Conservation (phyloP, 176 grass and related monocot species). For the Musa troglodytarum region DNA sequence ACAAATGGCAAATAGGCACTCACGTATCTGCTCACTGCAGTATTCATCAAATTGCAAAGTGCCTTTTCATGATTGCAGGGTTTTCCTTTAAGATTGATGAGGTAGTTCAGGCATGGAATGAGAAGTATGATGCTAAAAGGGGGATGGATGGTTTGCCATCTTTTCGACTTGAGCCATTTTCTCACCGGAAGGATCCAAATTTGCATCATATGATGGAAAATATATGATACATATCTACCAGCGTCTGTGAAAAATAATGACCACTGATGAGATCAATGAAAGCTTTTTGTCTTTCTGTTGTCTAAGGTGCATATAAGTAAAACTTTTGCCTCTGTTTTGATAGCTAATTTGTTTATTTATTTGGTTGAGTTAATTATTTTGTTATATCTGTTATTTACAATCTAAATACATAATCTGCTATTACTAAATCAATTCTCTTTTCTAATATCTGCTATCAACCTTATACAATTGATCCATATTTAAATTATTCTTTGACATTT, state of each 20-base stretch:
- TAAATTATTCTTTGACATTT: not conserved
- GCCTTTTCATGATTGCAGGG: slow-evolving; percentile 35
- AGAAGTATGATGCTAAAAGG: slow-evolving; percentile 86
- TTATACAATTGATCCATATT: not conserved
- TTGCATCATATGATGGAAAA: slow-evolving; percentile 45
- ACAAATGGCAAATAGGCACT: not conserved
- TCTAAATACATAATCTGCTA: not conserved
- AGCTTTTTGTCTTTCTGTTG: not conserved
- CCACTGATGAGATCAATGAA: not conserved
- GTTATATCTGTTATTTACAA: not conserved
- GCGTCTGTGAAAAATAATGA: not conserved
- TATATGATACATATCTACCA: not conserved
- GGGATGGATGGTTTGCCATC: slow-evolving; percentile 62
- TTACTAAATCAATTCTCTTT: not conserved
- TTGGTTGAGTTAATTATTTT: not conserved
- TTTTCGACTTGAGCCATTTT: slow-evolving; percentile 83
- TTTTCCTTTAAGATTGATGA: slow-evolving; percentile 78
- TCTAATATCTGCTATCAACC: not conserved
- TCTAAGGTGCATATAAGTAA: not conserved
- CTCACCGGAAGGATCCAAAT: slow-evolving; percentile 59
- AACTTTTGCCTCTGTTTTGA: not conserved
- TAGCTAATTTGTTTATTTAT: not conserved
- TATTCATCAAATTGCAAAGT: not conserved
- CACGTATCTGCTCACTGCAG: not conserved
- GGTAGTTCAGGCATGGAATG: slow-evolving; percentile 92